Evolutionary conservation across 2,329 filamentous ascomycete genomes (phyloP).

Genomic region (Aspergillus hiratsukae): DNA sequence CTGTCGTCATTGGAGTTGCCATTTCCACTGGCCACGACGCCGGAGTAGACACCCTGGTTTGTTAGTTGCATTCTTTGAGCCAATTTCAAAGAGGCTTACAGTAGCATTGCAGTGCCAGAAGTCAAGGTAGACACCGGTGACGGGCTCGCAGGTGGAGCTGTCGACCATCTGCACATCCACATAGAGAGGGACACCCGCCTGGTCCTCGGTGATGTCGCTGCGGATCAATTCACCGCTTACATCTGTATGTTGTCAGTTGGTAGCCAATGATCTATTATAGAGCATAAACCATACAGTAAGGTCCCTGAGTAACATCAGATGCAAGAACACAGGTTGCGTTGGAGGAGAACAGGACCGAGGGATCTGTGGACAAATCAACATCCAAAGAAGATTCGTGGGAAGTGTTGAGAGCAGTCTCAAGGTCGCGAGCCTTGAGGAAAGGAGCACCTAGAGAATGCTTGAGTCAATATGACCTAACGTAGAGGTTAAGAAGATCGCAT

Average conservation of each 20-base stretch:
- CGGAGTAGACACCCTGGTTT: conserved; percentile 36
- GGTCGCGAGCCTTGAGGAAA: conserved; percentile 30
- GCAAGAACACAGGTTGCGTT: conserved; percentile 45
- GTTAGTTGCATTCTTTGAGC: background rate
- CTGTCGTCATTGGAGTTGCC: conserved; percentile 33
- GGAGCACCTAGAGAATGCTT: conserved; percentile 8
- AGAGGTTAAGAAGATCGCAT: background rate
- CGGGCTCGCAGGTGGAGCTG: conserved; percentile 39
- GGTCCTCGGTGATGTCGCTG: conserved; percentile 28
- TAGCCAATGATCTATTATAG: background rate
- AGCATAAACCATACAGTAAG: conserved; percentile 40
- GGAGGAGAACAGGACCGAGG: conserved; percentile 25
- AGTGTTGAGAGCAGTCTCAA: conserved; percentile 33
- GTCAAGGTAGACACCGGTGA: conserved; percentile 33
- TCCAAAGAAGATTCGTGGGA: conserved; percentile 37
- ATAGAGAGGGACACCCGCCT: conserved; percentile 37
- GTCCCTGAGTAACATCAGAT: conserved; percentile 52
- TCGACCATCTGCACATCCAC: conserved; percentile 41
- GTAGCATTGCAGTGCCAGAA: conserved; percentile 42
- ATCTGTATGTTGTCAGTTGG: conserved; percentile 12
- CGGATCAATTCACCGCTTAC: conserved; percentile 38
- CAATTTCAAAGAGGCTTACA: conserved; percentile 9
- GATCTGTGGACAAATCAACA: conserved; percentile 19
- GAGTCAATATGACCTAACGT: background rate
- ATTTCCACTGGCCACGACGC: conserved; percentile 34